A percentile compares a stretch with the other conserved stretches of the same genome.
These are phyloP conservation scores for Pyrenophora seminiperda DNA, from an alignment of 2,329 filamentous ascomycete genomes.

Conservation along the genomic window DNA sequence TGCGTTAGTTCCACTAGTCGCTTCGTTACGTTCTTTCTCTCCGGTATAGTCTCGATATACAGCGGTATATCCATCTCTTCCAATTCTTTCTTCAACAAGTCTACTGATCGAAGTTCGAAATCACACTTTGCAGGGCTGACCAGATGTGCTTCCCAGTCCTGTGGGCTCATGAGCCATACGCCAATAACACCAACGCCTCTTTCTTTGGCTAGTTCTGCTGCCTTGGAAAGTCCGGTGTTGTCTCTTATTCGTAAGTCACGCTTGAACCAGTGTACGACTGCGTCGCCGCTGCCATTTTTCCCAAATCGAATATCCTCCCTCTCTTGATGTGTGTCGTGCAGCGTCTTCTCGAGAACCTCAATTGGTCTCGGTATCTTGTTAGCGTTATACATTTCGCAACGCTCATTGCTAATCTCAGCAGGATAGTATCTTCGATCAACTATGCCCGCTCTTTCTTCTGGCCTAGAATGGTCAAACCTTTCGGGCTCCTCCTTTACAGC, in stretches of 20 bases:
- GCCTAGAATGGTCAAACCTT: constrained; percentile 45
- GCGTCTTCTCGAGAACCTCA: constrained; percentile 65
- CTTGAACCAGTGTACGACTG: constrained; percentile 91
- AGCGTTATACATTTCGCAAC: constrained; percentile 75
- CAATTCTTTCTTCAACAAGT: constrained; percentile 68
- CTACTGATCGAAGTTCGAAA: constrained; percentile 76
- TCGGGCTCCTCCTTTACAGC: constrained; percentile 12
- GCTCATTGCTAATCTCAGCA: constrained; percentile 80
- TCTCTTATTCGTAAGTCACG: constrained; percentile 75
- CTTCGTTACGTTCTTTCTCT: constrained; percentile 65
- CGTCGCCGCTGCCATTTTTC: constrained; percentile 52
- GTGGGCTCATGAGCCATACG: constrained; percentile 78
- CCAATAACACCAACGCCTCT: constrained; percentile 73
- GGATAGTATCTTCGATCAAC: constrained; percentile 74
- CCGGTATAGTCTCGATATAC: constrained; percentile 72
- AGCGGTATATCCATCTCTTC: constrained; percentile 76
- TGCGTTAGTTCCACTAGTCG: constrained; percentile 69
- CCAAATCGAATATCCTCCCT: constrained; percentile 55
- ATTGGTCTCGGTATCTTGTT: constrained; percentile 74
- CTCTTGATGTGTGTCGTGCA: constrained; percentile 63
- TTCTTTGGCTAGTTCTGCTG: constrained; percentile 68
- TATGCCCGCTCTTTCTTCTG: constrained; percentile 47
- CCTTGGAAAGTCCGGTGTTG: constrained; percentile 72
- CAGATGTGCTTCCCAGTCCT: constrained; percentile 83
- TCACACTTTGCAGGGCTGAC: constrained; percentile 76